Conservation (phyloP, 345 rosid species). For the Ceriops tagal region DNA sequence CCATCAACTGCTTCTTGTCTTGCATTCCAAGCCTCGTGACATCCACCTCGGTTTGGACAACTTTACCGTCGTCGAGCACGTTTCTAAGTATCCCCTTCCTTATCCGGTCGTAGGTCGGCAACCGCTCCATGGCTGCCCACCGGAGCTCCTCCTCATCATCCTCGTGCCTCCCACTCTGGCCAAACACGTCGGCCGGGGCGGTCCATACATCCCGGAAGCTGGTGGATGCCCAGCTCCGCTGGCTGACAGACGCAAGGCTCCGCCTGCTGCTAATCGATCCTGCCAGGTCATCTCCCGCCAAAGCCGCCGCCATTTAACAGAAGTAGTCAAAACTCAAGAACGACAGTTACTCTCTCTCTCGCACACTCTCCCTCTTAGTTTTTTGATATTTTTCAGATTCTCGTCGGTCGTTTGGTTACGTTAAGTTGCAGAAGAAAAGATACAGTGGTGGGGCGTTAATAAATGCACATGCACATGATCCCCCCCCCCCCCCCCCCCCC, state of each 20-base stretch:
- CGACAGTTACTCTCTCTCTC: not conserved
- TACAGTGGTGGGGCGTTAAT: no score
- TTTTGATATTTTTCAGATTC: not conserved
- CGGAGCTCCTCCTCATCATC: constrained; percentile 79
- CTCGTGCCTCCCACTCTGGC: constrained; percentile 28
- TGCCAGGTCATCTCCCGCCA: constrained; percentile 53
- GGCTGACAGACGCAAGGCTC: constrained; percentile 45
- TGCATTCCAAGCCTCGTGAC: constrained; percentile 50
- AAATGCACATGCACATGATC: no score
- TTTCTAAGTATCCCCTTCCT: constrained; percentile 61
- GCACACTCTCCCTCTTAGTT: not conserved
- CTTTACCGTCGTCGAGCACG: constrained; percentile 47
- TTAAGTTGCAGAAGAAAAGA: no score
- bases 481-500: no score
- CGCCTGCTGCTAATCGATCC: constrained; percentile 53
- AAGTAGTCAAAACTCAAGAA: not conserved
- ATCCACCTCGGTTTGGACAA: constrained; percentile 54
- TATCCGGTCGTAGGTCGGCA: constrained; percentile 81
- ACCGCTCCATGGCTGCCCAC: constrained; percentile 95
- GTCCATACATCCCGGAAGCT: constrained; percentile 58
- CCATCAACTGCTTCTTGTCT: constrained; percentile 67
- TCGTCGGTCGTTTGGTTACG: not conserved
- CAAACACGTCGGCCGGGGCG: constrained; percentile 35
- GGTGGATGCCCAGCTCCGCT: constrained; percentile 40
- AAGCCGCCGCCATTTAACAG: constrained; percentile 26